These are phyloP conservation scores for Mucor mucedo DNA, from an alignment of 371 early-diverging fungal genomes.

Conservation along the genomic window DNA sequence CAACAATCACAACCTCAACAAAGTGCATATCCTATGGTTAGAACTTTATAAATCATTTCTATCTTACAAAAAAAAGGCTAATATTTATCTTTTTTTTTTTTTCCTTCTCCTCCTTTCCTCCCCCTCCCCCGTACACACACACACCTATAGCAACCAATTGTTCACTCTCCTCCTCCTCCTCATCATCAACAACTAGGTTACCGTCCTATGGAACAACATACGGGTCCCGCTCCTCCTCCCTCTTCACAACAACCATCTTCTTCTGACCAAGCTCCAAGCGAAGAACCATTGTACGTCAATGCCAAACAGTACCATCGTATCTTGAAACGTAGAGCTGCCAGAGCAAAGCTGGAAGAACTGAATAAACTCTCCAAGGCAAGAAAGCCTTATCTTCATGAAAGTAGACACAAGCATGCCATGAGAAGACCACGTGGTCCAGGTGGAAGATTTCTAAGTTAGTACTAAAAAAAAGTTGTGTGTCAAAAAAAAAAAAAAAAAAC, in stretches of 20 bases:
- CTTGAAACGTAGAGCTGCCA: constrained; percentile 81
- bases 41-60: neutral
- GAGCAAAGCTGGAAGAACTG: constrained; percentile 67
- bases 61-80: neutral
- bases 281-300: constrained; percentile 55
- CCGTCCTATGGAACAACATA: constrained; percentile 14
- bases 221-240: neutral
- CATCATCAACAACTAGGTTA: constrained; percentile 8
- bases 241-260: neutral
- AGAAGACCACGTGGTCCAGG: constrained; percentile 91
- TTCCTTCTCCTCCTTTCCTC: no score
- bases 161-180: constrained; percentile 15
- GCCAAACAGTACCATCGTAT: constrained; percentile 94
- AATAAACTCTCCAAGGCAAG: constrained; percentile 57
- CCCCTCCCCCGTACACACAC: neutral
- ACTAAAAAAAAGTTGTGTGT: neutral
- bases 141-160: neutral
- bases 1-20: constrained; percentile 19
- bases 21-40: constrained; percentile 24
- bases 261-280: constrained; percentile 2
- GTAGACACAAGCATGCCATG: constrained; percentile 96
- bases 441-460: constrained; percentile 74
- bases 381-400: constrained; percentile 92
- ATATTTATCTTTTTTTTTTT: no score
- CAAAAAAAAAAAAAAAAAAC: neutral